These are phyloP conservation scores for Oehlia diaphana DNA, from an alignment of 192 early-diverging fungal species.

Conservation along the genomic window DNA sequence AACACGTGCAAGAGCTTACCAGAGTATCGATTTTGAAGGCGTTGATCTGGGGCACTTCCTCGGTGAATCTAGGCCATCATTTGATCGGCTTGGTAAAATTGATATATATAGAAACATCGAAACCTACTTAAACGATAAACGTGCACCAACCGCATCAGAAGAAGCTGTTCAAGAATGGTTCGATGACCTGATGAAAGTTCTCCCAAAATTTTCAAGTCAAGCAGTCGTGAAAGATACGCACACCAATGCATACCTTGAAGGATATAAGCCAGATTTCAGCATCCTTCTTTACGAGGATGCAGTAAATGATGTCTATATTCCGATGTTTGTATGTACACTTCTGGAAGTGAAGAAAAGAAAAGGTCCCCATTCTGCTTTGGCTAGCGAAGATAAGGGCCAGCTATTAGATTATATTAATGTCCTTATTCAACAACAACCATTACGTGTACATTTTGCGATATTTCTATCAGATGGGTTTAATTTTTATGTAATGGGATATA, in stretches of 20 bases:
- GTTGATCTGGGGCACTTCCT: neutral
- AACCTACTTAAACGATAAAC: too few species aligned
- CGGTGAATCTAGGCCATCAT: rapidly evolving
- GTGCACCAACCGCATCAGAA: too few species aligned
- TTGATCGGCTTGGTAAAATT: too few species aligned
- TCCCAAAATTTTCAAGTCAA: slow-evolving; percentile 1
- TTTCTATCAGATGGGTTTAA: slow-evolving; percentile 17
- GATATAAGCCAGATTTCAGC: slow-evolving; percentile 18
- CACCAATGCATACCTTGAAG: neutral
- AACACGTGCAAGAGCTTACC: too few species aligned
- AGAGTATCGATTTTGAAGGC: neutral
- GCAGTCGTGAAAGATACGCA: neutral
- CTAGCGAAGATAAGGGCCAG: slow-evolving; percentile 9
- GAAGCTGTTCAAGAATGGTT: too few species aligned
- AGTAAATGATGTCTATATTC: neutral
- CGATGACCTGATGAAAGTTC: neutral
- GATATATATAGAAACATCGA: too few species aligned
- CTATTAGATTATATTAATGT: neutral
- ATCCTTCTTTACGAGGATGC: neutral
- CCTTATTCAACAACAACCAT: slow-evolving; percentile 2
- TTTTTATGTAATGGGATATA: slow-evolving; percentile 22
- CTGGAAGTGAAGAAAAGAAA: slow-evolving; percentile 15
- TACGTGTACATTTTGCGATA: neutral
- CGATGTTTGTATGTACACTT: neutral
- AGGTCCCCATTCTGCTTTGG: neutral